Conservation (phyloP, 192 early-diverging fungal genomes). For the Coemansia aciculifera region DNA sequence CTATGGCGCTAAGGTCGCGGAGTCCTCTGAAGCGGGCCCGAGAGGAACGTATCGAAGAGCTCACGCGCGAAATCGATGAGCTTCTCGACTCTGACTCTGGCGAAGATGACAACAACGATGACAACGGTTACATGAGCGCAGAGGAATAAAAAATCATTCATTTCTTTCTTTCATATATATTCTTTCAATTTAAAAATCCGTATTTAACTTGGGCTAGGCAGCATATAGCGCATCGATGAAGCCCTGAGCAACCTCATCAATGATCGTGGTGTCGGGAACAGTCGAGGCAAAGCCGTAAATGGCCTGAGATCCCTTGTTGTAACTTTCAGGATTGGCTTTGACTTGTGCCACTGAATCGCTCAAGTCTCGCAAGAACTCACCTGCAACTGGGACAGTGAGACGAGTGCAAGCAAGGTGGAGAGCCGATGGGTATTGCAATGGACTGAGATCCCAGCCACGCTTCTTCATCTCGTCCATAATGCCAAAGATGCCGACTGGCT, state of each 20-base stretch:
- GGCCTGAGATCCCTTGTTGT: constrained; percentile 76
- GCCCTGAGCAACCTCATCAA: constrained; percentile 81
- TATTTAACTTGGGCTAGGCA: constrained; percentile 34
- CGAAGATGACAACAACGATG: constrained; percentile 25
- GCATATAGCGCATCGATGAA: constrained; percentile 86
- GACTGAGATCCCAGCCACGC: constrained; percentile 84
- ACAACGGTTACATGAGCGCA: constrained; percentile 18
- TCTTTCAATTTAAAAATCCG: background rate
- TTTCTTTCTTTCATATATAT: background rate
- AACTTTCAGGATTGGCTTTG: constrained; percentile 65
- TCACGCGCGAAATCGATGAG: constrained; percentile 52
- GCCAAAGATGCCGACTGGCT: constrained; percentile 77
- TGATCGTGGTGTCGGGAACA: constrained; percentile 81
- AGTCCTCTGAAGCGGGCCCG: constrained; percentile 43
- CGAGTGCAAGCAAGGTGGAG: constrained; percentile 91
- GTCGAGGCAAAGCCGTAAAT: constrained; percentile 92
- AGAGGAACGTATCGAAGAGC: constrained; percentile 43
- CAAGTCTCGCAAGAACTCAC: constrained; percentile 78
- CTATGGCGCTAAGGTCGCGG: constrained; percentile 16
- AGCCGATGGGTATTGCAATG: constrained; percentile 84
- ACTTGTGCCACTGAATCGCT: constrained; percentile 69
- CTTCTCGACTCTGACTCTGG: constrained; percentile 33
- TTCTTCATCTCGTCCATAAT: constrained; percentile 79
- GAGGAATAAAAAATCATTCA: constrained; percentile 10
- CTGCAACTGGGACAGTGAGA: constrained; percentile 67